Base-by-base conservation (phyloP, 192 early-diverging fungal genomes). In the Podila verticillata region DNA sequence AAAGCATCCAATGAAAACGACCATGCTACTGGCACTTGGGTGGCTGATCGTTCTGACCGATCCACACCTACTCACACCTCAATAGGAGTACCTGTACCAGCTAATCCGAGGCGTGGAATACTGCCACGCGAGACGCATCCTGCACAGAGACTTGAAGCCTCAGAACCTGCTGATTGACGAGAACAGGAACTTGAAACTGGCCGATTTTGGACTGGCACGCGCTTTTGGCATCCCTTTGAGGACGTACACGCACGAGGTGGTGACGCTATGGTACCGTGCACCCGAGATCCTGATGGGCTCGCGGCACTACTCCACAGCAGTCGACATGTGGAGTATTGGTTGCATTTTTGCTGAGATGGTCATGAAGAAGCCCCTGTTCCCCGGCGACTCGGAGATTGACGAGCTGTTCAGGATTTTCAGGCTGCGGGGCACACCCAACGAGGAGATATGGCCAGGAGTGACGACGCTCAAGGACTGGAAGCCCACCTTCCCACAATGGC, bases 301-400 rank as follows among this genome's bases (percentile, higher is more conserved):
- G 13, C 91, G 89, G 48, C 91, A 93, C 68, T 99, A 99, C 84
- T 95, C 94, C 15, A 95, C 94, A 12, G 93, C 91, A 10, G 92
- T 99, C 34, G 98, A 99, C 83, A 97, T 99, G 87, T 99, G 98
- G 98, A 93, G 92, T 61, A 91, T 97, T 56, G 98, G 96, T 1
- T 98, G 97, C 80, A 97, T 99, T 69, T 94, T 99, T 89, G 96
- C 96, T 34, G 98, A 99, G 84, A 94, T 99, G 95, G 85, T 89
- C 34, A 80, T 84, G 39, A 85, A 92, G 47, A 81, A 81, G 20
- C 94, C 98, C 2, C 78, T 98, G 48, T 98, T 99, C 65, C 95
- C 97, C 35, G 96, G 87, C 28, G 89, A 90, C 68, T 89, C 88
- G 0, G 85, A 90, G 51, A 90, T 90, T 73, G 89, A 90, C 68